Evolutionary conservation across 1,284 basidiomycete species (phyloP).

Genomic region (Spongiforma sp.): DNA sequence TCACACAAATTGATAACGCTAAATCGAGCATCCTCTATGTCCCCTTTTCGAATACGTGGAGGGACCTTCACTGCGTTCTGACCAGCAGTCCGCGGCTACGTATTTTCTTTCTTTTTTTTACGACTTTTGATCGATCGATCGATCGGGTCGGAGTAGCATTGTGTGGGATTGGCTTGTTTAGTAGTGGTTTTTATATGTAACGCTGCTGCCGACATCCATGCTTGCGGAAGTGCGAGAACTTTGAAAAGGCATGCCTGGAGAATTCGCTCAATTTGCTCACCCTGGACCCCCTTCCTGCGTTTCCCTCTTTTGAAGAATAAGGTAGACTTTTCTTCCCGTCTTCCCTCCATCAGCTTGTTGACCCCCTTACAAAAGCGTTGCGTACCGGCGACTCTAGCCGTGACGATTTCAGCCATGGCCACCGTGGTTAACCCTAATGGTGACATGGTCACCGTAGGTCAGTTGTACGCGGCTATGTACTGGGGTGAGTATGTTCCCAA

Average conservation of each 20-base stretch:
- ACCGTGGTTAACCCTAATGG: slow-evolving; percentile 9
- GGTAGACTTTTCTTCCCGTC: not conserved
- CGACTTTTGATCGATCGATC: no score
- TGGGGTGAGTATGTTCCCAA: slow-evolving; percentile 21
- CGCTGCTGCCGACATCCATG: slow-evolving; percentile 1
- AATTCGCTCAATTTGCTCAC: not conserved
- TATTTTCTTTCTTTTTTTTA: no score
- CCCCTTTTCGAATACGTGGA: not conserved
- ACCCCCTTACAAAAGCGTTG: slow-evolving; percentile 2
- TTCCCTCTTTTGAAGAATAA: not conserved
- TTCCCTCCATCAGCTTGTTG: not conserved
- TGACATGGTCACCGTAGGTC: slow-evolving; percentile 5
- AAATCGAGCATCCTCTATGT: not conserved
- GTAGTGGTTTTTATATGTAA: no score
- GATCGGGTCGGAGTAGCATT: not conserved
- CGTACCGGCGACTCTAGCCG: not conserved
- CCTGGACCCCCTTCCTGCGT: not conserved
- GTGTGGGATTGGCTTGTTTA: no score
- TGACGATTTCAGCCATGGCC: slow-evolving; percentile 9
- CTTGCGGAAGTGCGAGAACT: not conserved
- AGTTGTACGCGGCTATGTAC: slow-evolving; percentile 25
- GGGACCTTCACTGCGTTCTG: not conserved
- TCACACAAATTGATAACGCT: not conserved
- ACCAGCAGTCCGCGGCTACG: not conserved
- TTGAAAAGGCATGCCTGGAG: slow-evolving; percentile 4